phyloP scores from a whole-genome alignment of 352 stramenopile genomes.

The Blastocystis sp. region DNA sequence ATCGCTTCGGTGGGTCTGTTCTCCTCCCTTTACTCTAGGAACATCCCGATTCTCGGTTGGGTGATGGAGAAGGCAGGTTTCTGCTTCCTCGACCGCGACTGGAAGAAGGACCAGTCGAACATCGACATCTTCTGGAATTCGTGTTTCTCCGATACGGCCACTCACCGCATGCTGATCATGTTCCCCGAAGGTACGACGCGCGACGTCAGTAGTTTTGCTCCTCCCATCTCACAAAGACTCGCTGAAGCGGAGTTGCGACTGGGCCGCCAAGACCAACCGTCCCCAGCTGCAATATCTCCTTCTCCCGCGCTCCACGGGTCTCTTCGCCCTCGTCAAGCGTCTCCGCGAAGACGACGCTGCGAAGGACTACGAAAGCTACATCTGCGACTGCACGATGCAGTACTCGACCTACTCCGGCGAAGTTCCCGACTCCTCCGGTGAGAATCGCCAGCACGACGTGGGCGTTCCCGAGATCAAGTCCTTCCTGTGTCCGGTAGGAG shows the following conservation, averaged over 20 bases:
- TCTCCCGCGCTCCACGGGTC: constrained; percentile 23
- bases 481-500: background rate
- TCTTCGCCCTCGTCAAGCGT: background rate
- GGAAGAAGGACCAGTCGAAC: constrained; percentile 1
- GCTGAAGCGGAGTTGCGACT: background rate
- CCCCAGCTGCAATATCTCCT: background rate
- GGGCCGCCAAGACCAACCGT: background rate
- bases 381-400: constrained; percentile 44
- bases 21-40: background rate
- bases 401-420: constrained; percentile 7
- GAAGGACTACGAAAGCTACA: background rate
- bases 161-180: background rate
- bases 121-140: background rate
- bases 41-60: background rate
- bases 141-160: background rate
- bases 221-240: background rate
- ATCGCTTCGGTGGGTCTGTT: background rate
- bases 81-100: constrained; percentile 31
- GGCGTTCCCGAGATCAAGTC: background rate
- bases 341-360: background rate
- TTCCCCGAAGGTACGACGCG: constrained; percentile 16
- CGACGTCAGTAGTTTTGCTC: background rate
- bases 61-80: background rate
- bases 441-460: background rate
- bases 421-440: background rate